Percentiles rank a stretch among this genome's conserved stretches.
These are phyloP conservation scores for Akanthomyces uredinophilus DNA, from an alignment of 2,329 filamentous ascomycete genomes.

Conservation along the genomic window DNA sequence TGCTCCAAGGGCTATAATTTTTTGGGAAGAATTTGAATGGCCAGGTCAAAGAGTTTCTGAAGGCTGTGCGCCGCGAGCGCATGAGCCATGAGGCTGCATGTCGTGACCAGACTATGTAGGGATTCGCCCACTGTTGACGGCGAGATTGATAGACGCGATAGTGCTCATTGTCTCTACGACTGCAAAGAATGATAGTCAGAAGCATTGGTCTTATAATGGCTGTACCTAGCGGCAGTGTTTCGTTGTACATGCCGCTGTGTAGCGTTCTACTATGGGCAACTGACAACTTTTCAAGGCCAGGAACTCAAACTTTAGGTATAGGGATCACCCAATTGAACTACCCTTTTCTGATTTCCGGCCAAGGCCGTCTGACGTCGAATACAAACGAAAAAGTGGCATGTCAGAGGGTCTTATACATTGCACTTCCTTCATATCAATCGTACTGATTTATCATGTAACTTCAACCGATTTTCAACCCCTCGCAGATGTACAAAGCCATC, in stretches of 20 bases:
- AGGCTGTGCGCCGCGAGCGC: conserved; percentile 1
- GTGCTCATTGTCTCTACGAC: conserved; percentile 18
- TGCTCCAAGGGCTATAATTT: background rate
- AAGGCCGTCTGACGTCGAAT: too few species aligned
- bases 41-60: conserved; percentile 12
- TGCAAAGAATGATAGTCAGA: conserved; percentile 16
- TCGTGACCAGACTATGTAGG: conserved; percentile 15
- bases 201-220: too few species aligned
- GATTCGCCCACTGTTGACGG: conserved; percentile 16
- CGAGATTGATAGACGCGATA: conserved; percentile 16
- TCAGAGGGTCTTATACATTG: background rate
- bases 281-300: background rate
- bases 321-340: too few species aligned
- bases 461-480: conserved; percentile 55
- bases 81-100: conserved; percentile 16
- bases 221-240: too few species aligned
- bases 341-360: too few species aligned
- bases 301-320: too few species aligned
- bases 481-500: conserved; percentile 48
- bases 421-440: background rate
- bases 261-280: too few species aligned
- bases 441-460: conserved; percentile 39
- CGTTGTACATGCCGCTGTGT: too few species aligned
- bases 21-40: too few species aligned
- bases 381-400: too few species aligned